phyloP scores from a whole-genome alignment of 2,329 filamentous ascomycete genomes.

The Teratosphaeria pseudoeucalypti region DNA sequence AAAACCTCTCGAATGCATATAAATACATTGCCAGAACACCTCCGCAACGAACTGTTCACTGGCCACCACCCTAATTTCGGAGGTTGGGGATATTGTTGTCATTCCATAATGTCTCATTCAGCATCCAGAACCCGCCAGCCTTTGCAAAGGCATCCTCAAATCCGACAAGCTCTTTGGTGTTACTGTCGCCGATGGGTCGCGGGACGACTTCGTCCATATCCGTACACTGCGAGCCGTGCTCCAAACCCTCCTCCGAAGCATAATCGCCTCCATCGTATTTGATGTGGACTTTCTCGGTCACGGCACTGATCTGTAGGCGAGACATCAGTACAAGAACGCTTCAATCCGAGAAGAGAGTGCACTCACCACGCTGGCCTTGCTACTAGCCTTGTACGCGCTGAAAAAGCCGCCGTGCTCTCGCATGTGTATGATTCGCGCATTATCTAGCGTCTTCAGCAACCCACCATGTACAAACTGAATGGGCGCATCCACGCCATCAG shows the following conservation, averaged over 20 bases:
- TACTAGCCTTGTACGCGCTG: conserved; percentile 19
- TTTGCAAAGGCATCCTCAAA: conserved; percentile 15
- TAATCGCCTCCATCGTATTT: conserved; percentile 8
- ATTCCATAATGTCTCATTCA: conserved; percentile 5
- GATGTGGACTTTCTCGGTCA: conserved; percentile 7
- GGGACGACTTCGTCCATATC: conserved; percentile 14
- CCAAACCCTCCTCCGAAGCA: conserved; percentile 6
- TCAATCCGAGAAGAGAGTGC: background rate
- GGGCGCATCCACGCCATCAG: conserved; percentile 13
- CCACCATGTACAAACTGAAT: conserved; percentile 27
- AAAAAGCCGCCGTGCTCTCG: conserved; percentile 18
- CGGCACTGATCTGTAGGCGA: conserved; percentile 6
- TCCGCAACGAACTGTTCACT: background rate
- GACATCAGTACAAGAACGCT: conserved; percentile 4
- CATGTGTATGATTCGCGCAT: conserved; percentile 18
- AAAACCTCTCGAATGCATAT: background rate
- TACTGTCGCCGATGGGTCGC: conserved; percentile 15
- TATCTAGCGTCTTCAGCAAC: conserved; percentile 21
- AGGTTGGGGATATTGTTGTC: background rate
- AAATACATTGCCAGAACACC: background rate
- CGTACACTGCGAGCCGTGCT: conserved; percentile 13
- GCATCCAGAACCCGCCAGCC: conserved; percentile 20
- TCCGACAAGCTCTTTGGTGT: conserved; percentile 5
- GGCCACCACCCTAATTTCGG: background rate
- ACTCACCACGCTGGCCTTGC: background rate